phyloP scores from a whole-genome alignment of 441 rosid species.

The Euphorbia corollata region DNA sequence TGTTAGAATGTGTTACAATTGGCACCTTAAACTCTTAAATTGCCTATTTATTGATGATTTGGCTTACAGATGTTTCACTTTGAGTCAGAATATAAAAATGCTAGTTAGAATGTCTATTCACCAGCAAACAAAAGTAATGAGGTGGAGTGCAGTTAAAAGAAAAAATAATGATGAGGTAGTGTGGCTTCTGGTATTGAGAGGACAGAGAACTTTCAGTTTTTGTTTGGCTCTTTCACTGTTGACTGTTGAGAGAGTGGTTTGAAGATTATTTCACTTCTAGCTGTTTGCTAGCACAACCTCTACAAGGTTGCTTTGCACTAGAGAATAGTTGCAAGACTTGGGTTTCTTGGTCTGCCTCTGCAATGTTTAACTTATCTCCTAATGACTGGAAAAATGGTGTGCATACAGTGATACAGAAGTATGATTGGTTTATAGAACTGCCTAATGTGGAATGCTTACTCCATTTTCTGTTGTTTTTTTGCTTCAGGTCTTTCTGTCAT shows the following conservation, averaged over 20 bases:
- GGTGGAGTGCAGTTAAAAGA: too few species aligned
- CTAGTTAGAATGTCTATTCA: too few species aligned
- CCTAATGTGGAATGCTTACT: not conserved
- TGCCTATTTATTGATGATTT: constrained; percentile 2
- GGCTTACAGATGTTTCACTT: constrained; percentile 14
- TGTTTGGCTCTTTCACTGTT: too few species aligned
- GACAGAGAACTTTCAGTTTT: too few species aligned
- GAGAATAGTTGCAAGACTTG: constrained; percentile 4
- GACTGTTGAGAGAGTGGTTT: too few species aligned
- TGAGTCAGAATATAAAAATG: not conserved
- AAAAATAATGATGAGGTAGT: too few species aligned
- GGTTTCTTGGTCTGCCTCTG: constrained; percentile 6
- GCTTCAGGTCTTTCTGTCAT: constrained; percentile 71
- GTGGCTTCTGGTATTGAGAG: too few species aligned
- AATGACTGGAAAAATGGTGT: not conserved
- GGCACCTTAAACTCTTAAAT: not conserved
- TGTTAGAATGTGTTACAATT: not conserved
- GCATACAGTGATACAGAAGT: too few species aligned
- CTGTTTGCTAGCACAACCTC: too few species aligned
- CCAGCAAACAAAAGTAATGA: too few species aligned
- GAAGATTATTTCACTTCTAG: too few species aligned
- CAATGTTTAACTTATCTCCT: not conserved
- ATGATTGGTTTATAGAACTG: not conserved
- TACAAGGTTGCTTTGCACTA: not conserved
- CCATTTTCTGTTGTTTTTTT: constrained; percentile 14